A percentile compares a stretch with the other conserved stretches of the same genome.
Conservation (phyloP, 2,329 filamentous ascomycete species). For the Pyrenochaeta sp. region DNA sequence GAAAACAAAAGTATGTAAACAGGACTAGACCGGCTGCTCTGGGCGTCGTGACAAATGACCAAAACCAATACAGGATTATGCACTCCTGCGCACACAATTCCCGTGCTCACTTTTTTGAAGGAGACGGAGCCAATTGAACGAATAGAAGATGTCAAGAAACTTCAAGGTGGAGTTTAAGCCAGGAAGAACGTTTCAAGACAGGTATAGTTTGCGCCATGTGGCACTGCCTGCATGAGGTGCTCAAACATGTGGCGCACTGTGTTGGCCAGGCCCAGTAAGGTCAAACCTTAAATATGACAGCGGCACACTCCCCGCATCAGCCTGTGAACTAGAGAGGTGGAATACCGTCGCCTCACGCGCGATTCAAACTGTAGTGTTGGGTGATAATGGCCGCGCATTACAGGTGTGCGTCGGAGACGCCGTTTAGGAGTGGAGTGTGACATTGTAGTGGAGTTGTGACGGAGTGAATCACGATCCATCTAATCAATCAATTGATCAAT, state of each 20-base stretch:
- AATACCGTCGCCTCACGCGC: too few relatives aligned
- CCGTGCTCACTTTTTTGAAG: not conserved
- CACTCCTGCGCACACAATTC: not conserved
- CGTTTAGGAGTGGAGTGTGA: too few relatives aligned
- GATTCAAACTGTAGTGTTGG: too few relatives aligned
- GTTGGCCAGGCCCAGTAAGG: not conserved
- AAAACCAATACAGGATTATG: not conserved
- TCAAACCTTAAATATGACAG: not conserved
- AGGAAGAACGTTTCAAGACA: not conserved
- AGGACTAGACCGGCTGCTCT: not conserved
- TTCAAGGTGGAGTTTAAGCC: not conserved
- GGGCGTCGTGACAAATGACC: not conserved
- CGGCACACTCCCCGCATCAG: too few relatives aligned
- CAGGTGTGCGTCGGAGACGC: too few relatives aligned
- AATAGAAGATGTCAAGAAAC: not conserved
- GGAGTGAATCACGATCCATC: too few relatives aligned
- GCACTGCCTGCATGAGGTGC: not conserved
- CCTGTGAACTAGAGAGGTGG: too few relatives aligned
- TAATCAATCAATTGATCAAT: too few relatives aligned
- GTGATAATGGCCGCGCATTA: too few relatives aligned
- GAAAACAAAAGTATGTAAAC: not conserved
- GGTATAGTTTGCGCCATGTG: not conserved
- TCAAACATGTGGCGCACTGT: conserved; percentile 1
- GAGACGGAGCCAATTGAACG: not conserved
- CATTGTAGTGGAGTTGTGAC: not conserved